Evolutionary conservation across 139 green algal genomes (phyloP).

Genomic region (Haematococcus sp.): DNA sequence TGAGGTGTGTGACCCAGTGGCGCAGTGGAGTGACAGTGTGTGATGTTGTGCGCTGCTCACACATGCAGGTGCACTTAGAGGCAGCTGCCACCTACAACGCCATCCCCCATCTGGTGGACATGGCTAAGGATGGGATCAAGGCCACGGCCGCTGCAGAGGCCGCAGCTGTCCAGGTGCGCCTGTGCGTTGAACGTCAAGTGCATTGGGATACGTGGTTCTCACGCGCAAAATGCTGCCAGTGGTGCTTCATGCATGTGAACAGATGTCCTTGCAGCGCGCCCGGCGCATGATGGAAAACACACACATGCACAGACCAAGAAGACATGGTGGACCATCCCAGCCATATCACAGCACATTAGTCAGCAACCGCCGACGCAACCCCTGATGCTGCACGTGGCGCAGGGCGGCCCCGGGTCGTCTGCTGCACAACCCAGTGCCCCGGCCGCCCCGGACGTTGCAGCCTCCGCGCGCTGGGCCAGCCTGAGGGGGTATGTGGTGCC

Average conservation of each 20-base stretch:
- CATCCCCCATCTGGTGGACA: constrained; percentile 53
- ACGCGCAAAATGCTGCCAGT: no score
- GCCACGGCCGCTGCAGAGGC: constrained; percentile 16
- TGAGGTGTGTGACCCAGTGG: not conserved
- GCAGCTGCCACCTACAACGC: constrained; percentile 52
- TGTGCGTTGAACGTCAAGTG: no score
- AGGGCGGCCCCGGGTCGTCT: not conserved
- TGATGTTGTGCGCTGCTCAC: not conserved
- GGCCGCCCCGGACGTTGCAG: constrained; percentile 4
- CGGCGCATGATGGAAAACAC: no score
- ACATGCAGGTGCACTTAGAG: constrained; percentile 51
- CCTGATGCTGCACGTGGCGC: not conserved
- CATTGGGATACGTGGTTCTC: no score
- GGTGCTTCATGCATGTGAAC: no score
- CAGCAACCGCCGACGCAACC: constrained; percentile 3
- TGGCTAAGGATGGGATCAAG: constrained; percentile 20
- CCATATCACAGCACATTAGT: no score
- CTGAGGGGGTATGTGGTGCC: constrained; percentile 52
- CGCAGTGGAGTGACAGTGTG: not conserved
- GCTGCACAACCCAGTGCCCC: not conserved
- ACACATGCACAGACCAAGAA: no score
- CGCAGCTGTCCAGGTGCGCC: no score
- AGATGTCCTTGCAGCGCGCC: no score
- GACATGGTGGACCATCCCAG: no score
- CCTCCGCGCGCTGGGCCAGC: constrained; percentile 17